Evolutionary conservation across 2,329 filamentous ascomycete genomes (phyloP), one percentile per base, ranked within the genome.

Genomic region (Aspergillus sp.): DNA sequence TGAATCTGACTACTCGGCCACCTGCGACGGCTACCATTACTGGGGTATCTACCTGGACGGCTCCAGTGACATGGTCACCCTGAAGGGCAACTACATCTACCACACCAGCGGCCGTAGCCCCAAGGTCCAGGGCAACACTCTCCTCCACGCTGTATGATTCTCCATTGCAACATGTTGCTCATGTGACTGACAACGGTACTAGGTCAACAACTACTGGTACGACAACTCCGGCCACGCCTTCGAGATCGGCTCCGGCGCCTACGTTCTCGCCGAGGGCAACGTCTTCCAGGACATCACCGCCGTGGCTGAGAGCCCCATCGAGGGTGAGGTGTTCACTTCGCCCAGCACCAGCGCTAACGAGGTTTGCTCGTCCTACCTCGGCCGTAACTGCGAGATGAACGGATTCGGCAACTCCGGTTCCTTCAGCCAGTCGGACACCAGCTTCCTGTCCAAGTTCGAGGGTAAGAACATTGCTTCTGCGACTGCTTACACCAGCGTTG

Each of bases 71-170:
- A 63, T 78, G 55, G 74, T 85, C 62, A 85, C 83, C 57, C 62
- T 85, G 65, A 81, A 82, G 74, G 75, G 76, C 58, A 85, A 85
- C 76, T 84, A 84, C 72, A 74, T 85, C 65, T 79, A 83, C 76
- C 74, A 83, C 68, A 79, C 78, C 47, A 78, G 75, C 14, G 83
- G 82, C 53, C 81, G 83, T 51, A 73, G 74, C 13, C 83, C 82
- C 60, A 84, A 85, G 74, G 73, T 85, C 20, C 72, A 71, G 53
- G 76, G 75, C 25, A 81, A 81, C 66, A 82, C 82, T 49, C 76
- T 83, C 40, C 71, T 85, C 50, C 83, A 86, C 68, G 80, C 79
- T 32, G 65, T 68, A 55, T 51, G 63, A 25, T 3, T 20, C 7
- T 7, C 13, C 16, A 10, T 19, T 14, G 16, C 21, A n/a, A 36